These are phyloP conservation scores for Cladosporium sp. DNA, from an alignment of 2,329 filamentous ascomycete genomes.

Conservation along the genomic window DNA sequence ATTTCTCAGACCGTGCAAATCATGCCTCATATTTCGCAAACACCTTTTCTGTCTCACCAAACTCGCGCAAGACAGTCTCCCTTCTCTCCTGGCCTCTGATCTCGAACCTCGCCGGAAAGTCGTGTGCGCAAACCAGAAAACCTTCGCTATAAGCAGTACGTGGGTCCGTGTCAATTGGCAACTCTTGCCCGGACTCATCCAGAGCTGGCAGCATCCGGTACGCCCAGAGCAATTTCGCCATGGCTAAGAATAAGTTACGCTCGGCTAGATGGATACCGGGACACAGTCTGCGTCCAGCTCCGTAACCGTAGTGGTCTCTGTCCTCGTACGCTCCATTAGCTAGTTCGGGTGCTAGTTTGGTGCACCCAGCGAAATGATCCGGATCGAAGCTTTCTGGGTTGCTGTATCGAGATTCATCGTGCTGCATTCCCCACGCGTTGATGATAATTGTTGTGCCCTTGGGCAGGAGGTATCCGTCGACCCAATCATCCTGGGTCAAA, in stretches of 20 bases:
- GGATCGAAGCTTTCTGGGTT: slow-evolving; percentile 33
- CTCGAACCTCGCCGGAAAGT: slow-evolving; percentile 20
- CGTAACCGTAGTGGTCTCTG: slow-evolving; percentile 48
- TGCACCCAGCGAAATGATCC: slow-evolving; percentile 31
- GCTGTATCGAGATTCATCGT: slow-evolving; percentile 28
- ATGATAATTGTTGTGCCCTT: slow-evolving; percentile 32
- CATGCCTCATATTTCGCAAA: slow-evolving; percentile 18
- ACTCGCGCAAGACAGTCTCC: slow-evolving; percentile 23
- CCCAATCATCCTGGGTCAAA: slow-evolving; percentile 23
- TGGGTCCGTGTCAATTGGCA: slow-evolving; percentile 18
- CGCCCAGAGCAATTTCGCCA: slow-evolving; percentile 47
- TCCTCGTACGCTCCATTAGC: slow-evolving; percentile 32
- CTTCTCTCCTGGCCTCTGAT: slow-evolving; percentile 15
- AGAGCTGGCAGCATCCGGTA: slow-evolving; percentile 34
- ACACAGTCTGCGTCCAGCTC: slow-evolving; percentile 47
- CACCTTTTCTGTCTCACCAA: slow-evolving; percentile 16
- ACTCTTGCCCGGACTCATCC: neutral
- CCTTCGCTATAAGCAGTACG: slow-evolving; percentile 24
- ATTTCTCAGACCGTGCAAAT: neutral
- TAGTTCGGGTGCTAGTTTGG: slow-evolving; percentile 34
- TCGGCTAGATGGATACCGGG: slow-evolving; percentile 47
- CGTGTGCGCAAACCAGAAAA: slow-evolving; percentile 25
- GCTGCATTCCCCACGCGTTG: slow-evolving; percentile 40
- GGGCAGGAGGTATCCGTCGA: slow-evolving; percentile 34
- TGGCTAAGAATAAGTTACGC: slow-evolving; percentile 44